These are phyloP conservation scores for Aspergillus mulundensis DNA, from an alignment of 495 filamentous ascomycete genomes.

Conservation along the genomic window DNA sequence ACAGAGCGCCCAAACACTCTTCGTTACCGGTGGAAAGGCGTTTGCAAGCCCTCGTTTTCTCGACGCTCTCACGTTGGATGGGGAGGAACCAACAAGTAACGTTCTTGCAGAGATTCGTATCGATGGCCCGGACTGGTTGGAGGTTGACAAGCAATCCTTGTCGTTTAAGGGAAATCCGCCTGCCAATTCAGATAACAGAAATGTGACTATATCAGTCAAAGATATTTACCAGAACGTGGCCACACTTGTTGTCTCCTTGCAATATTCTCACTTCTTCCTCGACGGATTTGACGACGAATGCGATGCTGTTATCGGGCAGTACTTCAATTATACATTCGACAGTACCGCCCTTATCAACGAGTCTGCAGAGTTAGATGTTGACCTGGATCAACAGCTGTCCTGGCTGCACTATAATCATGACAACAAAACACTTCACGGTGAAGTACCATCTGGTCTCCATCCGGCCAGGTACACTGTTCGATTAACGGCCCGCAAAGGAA, in stretches of 20 bases:
- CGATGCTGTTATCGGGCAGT: conserved; percentile 59
- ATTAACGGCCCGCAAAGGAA: conserved; percentile 48
- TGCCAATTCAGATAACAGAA: conserved; percentile 48
- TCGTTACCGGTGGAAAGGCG: conserved; percentile 50
- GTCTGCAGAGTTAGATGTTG: conserved; percentile 52
- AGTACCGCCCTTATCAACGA: conserved; percentile 48
- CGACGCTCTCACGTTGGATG: conserved; percentile 59
- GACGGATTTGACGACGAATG: conserved; percentile 32
- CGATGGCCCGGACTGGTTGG: conserved; percentile 64
- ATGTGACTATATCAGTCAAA: conserved; percentile 60
- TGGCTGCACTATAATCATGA: conserved; percentile 67
- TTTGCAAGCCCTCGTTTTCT: conserved; percentile 55
- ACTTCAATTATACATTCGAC: conserved; percentile 62
- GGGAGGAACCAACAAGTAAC: conserved; percentile 38
- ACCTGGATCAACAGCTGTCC: conserved; percentile 44
- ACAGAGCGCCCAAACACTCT: conserved; percentile 52
- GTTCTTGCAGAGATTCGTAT: conserved; percentile 48
- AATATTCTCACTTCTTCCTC: conserved; percentile 47
- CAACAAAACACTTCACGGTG: conserved; percentile 56
- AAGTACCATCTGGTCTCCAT: conserved; percentile 50
- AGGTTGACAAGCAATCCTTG: conserved; percentile 59
- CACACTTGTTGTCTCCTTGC: conserved; percentile 58
- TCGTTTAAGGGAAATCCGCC: conserved; percentile 63
- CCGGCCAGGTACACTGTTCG: conserved; percentile 42
- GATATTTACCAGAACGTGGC: conserved; percentile 64